A percentile compares a stretch with the other conserved stretches of the same genome.
Evolutionary conservation across 805 yeast genomes (phyloP).

Genomic region (Metschnikowia dekortorum): DNA sequence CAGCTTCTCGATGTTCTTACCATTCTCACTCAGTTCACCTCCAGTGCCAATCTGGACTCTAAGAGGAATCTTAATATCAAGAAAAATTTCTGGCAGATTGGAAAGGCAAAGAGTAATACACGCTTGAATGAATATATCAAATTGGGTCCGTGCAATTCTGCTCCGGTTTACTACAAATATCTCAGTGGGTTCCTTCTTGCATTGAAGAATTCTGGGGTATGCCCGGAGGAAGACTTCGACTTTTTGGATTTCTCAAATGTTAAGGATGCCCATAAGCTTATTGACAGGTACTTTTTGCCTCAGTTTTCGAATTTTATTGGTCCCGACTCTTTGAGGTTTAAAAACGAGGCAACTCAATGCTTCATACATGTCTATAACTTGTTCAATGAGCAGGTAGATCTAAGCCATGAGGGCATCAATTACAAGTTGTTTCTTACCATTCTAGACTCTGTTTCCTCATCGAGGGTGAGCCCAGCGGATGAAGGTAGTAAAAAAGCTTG

Average conservation of each 20-base stretch:
- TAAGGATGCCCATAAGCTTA: constrained; percentile 18
- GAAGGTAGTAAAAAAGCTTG: background rate
- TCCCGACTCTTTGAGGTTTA: constrained; percentile 15
- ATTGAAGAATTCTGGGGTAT: constrained; percentile 8
- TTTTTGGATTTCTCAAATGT: constrained; percentile 18
- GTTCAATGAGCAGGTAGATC: constrained; percentile 9
- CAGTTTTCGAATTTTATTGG: constrained; percentile 16
- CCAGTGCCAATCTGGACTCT: constrained; percentile 8
- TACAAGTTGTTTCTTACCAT: constrained; percentile 3
- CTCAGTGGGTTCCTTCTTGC: constrained; percentile 22
- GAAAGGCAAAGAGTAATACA: constrained; percentile 39
- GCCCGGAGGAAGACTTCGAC: constrained; percentile 12
- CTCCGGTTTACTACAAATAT: constrained; percentile 43
- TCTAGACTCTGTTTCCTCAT: constrained; percentile 9
- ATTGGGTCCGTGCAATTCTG: constrained; percentile 52
- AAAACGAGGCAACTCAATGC: constrained; percentile 20
- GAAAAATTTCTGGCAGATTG: constrained; percentile 49
- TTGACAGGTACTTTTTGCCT: constrained; percentile 17
- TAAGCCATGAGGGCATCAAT: background rate
- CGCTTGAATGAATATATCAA: constrained; percentile 44
- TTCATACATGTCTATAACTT: constrained; percentile 11
- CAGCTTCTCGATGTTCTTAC: constrained; percentile 48
- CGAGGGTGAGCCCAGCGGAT: constrained; percentile 5
- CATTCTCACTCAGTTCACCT: constrained; percentile 13
- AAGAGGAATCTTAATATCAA: constrained; percentile 25